phyloP scores from a whole-genome alignment of 805 yeast species.

The Teunomyces atbi region DNA sequence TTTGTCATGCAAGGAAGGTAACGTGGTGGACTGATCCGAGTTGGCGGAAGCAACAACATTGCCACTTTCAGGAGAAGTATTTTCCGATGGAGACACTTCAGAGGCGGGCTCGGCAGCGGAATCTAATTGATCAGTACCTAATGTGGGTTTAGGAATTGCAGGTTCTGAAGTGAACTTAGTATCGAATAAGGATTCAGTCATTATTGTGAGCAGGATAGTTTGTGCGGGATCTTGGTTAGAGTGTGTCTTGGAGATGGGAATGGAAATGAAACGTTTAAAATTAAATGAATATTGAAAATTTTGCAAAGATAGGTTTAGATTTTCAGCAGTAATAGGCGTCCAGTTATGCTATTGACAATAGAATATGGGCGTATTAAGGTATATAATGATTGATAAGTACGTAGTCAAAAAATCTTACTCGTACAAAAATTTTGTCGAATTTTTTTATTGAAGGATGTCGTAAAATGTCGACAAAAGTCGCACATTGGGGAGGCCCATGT shows the following conservation, averaged over 20 bases:
- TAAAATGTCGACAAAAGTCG: slow-evolving; percentile 5
- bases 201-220: slow-evolving; percentile 4
- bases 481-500: not conserved
- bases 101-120: slow-evolving; percentile 1
- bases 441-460: slow-evolving; percentile 4
- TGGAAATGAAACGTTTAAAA: not conserved
- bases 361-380: not conserved
- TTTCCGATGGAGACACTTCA: not conserved
- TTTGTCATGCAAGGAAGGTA: slow-evolving; percentile 28
- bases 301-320: not conserved
- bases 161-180: slow-evolving; percentile 26
- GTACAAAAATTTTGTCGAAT: slow-evolving; percentile 5
- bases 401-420: not conserved
- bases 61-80: not conserved
- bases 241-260: not conserved
- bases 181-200: slow-evolving; percentile 36
- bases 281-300: not conserved
- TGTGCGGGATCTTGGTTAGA: not conserved
- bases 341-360: not conserved
- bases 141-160: not conserved
- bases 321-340: not conserved
- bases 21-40: slow-evolving; percentile 14
- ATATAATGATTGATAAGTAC: not conserved
- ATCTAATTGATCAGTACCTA: not conserved
- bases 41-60: not conserved